phyloP scores from a whole-genome alignment of 208 protist genomes.

The Trypanosoma rangeli region DNA sequence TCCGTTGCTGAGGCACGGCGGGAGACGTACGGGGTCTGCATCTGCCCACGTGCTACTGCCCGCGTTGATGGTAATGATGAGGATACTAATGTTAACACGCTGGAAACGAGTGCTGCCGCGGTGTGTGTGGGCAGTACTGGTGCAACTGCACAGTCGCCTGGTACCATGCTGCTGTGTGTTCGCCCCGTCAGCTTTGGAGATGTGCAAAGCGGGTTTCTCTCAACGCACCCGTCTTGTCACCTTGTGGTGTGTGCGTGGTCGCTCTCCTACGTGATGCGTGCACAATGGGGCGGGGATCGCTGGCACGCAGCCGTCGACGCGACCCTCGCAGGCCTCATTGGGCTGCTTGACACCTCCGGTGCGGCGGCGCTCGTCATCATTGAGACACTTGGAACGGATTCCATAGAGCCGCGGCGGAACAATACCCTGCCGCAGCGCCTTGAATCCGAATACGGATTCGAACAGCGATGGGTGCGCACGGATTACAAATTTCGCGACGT shows the following conservation, averaged over 20 bases:
- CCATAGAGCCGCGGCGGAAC: slow-evolving; percentile 52
- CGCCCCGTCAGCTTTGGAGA: slow-evolving; percentile 53
- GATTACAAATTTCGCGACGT: slow-evolving; percentile 71
- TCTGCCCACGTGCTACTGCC: slow-evolving; percentile 1
- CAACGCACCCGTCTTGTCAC: slow-evolving; percentile 38
- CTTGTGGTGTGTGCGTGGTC: slow-evolving; percentile 81
- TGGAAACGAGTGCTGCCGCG: background rate
- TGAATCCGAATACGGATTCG: slow-evolving; percentile 58
- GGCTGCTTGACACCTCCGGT: slow-evolving; percentile 6
- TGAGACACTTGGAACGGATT: slow-evolving; percentile 75
- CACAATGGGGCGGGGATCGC: slow-evolving; percentile 58
- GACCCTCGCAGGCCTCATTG: slow-evolving; percentile 40
- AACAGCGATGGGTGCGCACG: slow-evolving; percentile 66
- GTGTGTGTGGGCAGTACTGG: slow-evolving; percentile 6
- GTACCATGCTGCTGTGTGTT: slow-evolving; percentile 38
- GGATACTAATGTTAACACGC: slow-evolving; percentile 4
- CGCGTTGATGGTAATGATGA: slow-evolving; percentile 3
- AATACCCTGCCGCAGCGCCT: slow-evolving; percentile 66
- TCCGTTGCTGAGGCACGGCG: slow-evolving; percentile 15
- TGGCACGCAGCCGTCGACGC: slow-evolving; percentile 67
- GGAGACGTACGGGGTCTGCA: slow-evolving; percentile 9
- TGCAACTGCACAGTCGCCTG: background rate
- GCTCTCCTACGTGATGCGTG: slow-evolving; percentile 83
- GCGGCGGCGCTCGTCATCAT: slow-evolving; percentile 67
- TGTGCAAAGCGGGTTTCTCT: slow-evolving; percentile 45